phyloP scores from a whole-genome alignment of 2,329 filamentous ascomycete genomes.

The Aotearoamyces nothofagi region DNA sequence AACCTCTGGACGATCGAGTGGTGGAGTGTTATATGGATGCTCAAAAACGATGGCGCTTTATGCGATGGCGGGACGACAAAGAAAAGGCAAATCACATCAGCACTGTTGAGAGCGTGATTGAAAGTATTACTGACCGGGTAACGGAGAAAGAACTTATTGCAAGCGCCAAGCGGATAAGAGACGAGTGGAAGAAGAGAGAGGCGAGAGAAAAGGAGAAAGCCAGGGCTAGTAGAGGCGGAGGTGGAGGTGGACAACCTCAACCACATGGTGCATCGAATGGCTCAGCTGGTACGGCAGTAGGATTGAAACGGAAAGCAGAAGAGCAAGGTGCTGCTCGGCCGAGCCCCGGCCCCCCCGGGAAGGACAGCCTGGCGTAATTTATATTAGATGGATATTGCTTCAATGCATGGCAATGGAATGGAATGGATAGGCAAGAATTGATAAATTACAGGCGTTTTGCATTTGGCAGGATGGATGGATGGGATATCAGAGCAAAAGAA shows the following conservation, averaged over 20 bases:
- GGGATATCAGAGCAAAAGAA: too few relatives aligned
- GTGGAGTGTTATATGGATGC: slow-evolving; percentile 81
- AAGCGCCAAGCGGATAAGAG: slow-evolving; percentile 55
- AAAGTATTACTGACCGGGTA: slow-evolving; percentile 78
- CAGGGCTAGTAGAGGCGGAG: slow-evolving; percentile 6
- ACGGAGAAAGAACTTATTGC: slow-evolving; percentile 66
- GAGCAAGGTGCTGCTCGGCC: slow-evolving; percentile 13
- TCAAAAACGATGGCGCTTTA: slow-evolving; percentile 64
- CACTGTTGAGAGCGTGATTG: slow-evolving; percentile 73
- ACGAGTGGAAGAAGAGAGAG: slow-evolving; percentile 52
- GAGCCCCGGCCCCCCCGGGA: slow-evolving; percentile 14
- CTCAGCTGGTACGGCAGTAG: slow-evolving; percentile 1
- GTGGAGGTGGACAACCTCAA: slow-evolving; percentile 3
- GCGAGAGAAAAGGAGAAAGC: slow-evolving; percentile 9
- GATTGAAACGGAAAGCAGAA: slow-evolving; percentile 14
- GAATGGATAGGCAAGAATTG: too few relatives aligned
- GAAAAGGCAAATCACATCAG: slow-evolving; percentile 75
- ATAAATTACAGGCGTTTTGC: too few relatives aligned
- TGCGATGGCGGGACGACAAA: slow-evolving; percentile 89
- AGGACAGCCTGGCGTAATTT: too few relatives aligned
- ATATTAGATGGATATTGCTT: too few relatives aligned
- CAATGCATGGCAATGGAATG: too few relatives aligned
- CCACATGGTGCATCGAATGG: slow-evolving; percentile 3
- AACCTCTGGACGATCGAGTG: slow-evolving; percentile 73
- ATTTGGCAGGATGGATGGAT: too few relatives aligned